These are phyloP conservation scores for Cenchrus fungigraminus DNA, from an alignment of 176 grass and related monocot genomes.

Conservation along the genomic window DNA sequence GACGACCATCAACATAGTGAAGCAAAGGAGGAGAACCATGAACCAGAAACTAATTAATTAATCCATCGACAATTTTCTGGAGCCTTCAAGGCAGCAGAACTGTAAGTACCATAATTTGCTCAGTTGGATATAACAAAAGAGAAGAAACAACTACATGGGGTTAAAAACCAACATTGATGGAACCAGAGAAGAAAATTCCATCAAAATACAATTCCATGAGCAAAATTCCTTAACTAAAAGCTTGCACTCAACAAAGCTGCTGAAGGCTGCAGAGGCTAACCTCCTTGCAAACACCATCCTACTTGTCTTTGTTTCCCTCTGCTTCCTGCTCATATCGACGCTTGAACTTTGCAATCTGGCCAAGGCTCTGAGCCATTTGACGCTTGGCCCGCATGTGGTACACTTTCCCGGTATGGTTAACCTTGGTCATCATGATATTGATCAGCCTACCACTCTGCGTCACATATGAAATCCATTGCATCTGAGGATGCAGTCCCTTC, in stretches of 20 bases:
- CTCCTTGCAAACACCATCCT: neutral
- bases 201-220: neutral
- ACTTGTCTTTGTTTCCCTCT: neutral
- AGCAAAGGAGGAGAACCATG: neutral
- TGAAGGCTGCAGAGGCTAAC: neutral
- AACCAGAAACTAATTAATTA: neutral
- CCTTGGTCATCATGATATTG: slow-evolving; percentile 57
- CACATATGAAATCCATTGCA: slow-evolving; percentile 64
- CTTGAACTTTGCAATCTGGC: slow-evolving; percentile 30
- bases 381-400: slow-evolving; percentile 67
- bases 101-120: neutral
- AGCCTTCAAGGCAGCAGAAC: neutral
- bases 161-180: neutral
- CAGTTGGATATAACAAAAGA: neutral
- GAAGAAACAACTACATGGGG: neutral
- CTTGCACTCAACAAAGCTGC: neutral
- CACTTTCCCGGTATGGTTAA: slow-evolving; percentile 46
- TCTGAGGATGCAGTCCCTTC: slow-evolving; percentile 63
- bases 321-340: slow-evolving; percentile 3
- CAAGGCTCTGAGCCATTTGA: slow-evolving; percentile 61
- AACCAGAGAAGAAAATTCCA: neutral
- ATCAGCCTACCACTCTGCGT: slow-evolving; percentile 56
- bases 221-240: neutral
- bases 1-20: neutral
- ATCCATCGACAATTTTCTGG: neutral